Conservation (phyloP, 2,329 filamentous ascomycete species). For the Cladosporium velox region DNA sequence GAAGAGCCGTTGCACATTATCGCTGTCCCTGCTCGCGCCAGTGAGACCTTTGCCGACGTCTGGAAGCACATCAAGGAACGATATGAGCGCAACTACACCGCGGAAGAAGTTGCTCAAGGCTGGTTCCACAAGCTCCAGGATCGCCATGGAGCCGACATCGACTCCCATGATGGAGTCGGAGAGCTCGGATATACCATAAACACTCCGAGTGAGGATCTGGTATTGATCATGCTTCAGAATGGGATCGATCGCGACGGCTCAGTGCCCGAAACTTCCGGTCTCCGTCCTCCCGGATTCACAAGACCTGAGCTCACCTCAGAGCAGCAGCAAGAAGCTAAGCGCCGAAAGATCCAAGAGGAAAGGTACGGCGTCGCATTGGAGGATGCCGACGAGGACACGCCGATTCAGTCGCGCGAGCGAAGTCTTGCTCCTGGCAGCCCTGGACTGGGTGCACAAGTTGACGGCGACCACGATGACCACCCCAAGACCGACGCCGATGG, state of each 20-base stretch:
- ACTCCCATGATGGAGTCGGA: constrained; percentile 19
- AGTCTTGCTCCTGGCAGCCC: background rate
- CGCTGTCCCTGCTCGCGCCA: constrained; percentile 11
- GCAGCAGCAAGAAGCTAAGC: constrained; percentile 19
- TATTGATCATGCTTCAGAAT: constrained; percentile 19
- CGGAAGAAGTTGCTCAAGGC: constrained; percentile 15
- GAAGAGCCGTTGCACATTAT: constrained; percentile 13
- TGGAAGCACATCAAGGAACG: constrained; percentile 18
- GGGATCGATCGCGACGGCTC: constrained; percentile 19
- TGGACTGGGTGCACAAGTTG: background rate
- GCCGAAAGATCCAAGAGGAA: constrained; percentile 16
- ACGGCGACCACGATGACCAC: background rate
- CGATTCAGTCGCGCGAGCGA: constrained; percentile 14
- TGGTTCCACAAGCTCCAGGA: constrained; percentile 21
- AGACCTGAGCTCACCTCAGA: constrained; percentile 10
- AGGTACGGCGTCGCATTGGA: constrained; percentile 17
- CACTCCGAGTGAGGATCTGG: constrained; percentile 10
- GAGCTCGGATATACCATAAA: constrained; percentile 14
- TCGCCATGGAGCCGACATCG: constrained; percentile 16
- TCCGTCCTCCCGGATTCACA: constrained; percentile 15
- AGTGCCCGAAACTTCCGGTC: constrained; percentile 15
- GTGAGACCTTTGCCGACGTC: constrained; percentile 20
- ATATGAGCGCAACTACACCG: constrained; percentile 15
- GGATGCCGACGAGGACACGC: constrained; percentile 13
- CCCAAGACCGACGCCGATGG: constrained; percentile 15